Evolutionary conservation across 495 filamentous ascomycete species (phyloP), one percentile per base, ranked within the genome.

Genomic region (Penicillium roqueforti): DNA sequence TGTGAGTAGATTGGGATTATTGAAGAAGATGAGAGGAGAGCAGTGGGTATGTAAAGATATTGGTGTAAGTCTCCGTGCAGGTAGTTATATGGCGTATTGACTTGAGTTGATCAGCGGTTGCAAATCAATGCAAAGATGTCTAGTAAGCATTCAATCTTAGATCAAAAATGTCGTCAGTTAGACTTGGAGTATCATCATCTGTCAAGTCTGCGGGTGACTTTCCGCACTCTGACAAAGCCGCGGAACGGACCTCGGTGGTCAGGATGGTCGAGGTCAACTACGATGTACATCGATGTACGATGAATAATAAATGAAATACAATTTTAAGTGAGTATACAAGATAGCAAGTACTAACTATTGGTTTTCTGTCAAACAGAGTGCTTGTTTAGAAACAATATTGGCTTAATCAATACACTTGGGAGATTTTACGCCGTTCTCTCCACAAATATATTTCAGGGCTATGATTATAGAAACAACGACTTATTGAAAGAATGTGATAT

Each of bases 191-290:
- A 55, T 49, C 44, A 49, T 23, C 47, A 56, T 44, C n/a, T n/a
- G n/a, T n/a, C n/a, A 14, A 20, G 14, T 34, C 47, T 38, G 48
- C 28, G 39, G 39, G 47, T 23, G 19, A 29, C 37, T 45, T 74
- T 74, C 69, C 69, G 71, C 69, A 51, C 59, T 67, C 57, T 71
- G 56, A 71, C 70, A 63, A 68, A 72, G 45, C 36, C n/a, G 67
- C 61, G 67, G 65, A 68, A 69, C 57, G 10, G 18, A 1, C 36
- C 13, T 18, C 18, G 19, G n/a, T n/a, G n/a, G n/a, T n/a, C n/a
- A n/a, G n/a, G n/a, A n/a, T n/a, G n/a, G n/a, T n/a, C n/a, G n/a
- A 29, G 7, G 6, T 9, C 14, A 11, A 26, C 31, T 36, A n/a
- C 13, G 19, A 29, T 3, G 28, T 11, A 31, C 28, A 11, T 31